phyloP scores from a whole-genome alignment of 352 stramenopile species.

The Poterioochromonas sp. region DNA sequence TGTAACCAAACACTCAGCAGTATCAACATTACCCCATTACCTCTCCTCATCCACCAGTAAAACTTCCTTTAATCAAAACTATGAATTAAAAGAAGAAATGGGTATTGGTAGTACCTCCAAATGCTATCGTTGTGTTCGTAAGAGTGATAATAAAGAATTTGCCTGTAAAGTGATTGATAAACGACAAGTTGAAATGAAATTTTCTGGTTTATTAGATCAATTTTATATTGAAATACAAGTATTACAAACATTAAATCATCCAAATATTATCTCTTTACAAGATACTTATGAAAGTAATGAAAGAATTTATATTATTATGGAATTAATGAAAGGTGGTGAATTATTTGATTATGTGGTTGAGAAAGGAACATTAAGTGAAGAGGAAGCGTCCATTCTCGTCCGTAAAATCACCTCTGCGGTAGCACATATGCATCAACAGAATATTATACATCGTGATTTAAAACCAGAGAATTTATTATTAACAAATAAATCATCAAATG shows the following conservation, averaged over 20 bases:
- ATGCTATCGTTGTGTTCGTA: slow-evolving; percentile 61
- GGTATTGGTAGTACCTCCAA: slow-evolving; percentile 66
- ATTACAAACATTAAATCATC: slow-evolving; percentile 52
- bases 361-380: slow-evolving; percentile 69
- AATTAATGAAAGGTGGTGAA: slow-evolving; percentile 73
- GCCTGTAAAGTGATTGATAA: slow-evolving; percentile 79
- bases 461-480: slow-evolving; percentile 94
- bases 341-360: slow-evolving; percentile 80
- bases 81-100: slow-evolving; percentile 40
- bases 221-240: slow-evolving; percentile 71
- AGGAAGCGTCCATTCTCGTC: slow-evolving; percentile 65
- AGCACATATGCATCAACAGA: slow-evolving; percentile 71
- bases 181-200: slow-evolving; percentile 61
- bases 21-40: too few relatives aligned
- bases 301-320: slow-evolving; percentile 77
- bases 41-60: too few relatives aligned
- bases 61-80: background rate
- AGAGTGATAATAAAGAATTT: slow-evolving; percentile 49
- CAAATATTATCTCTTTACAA: slow-evolving; percentile 70
- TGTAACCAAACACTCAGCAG: too few relatives aligned
- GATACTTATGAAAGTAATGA: slow-evolving; percentile 66
- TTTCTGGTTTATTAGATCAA: slow-evolving; percentile 62
- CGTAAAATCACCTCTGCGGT: slow-evolving; percentile 62
- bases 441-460: slow-evolving; percentile 78
- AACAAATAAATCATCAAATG: slow-evolving; percentile 63